Evolutionary conservation across 257 asterid species (phyloP).

Genomic region (Oldenlandia corymbosa): DNA sequence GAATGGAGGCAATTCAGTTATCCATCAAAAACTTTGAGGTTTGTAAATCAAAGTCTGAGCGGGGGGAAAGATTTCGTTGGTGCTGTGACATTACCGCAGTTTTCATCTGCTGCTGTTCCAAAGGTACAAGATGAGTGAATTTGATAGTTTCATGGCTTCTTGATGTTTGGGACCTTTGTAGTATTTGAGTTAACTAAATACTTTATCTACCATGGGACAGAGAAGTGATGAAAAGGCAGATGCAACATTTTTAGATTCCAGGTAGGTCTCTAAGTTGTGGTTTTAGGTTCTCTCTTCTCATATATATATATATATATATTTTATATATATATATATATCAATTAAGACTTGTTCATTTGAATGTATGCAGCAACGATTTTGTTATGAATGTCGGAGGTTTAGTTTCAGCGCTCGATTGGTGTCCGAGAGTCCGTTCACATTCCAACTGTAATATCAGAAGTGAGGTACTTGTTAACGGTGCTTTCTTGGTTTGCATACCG

Average conservation of each 20-base stretch:
- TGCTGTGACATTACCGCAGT: constrained; percentile 55
- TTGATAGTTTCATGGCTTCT: background rate
- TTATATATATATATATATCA: no score
- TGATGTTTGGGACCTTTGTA: background rate
- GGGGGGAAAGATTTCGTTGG: constrained; percentile 51
- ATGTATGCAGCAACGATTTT: constrained; percentile 66
- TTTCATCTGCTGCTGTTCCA: constrained; percentile 83
- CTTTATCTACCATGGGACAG: constrained; percentile 21
- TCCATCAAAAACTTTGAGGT: constrained; percentile 48
- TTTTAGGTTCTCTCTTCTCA: no score
- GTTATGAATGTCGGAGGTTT: constrained; percentile 83
- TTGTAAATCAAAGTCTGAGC: constrained; percentile 48
- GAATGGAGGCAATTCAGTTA: constrained; percentile 74
- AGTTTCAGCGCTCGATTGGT: constrained; percentile 95
- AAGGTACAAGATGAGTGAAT: constrained; percentile 38
- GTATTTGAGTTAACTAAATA: background rate
- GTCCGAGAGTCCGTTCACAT: constrained; percentile 54
- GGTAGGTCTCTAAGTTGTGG: constrained; percentile 30
- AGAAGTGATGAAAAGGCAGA: constrained; percentile 21
- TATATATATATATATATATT: no score
- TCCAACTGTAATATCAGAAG: constrained; percentile 33
- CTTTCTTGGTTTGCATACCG: background rate
- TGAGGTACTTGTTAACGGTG: constrained; percentile 48
- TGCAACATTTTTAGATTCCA: constrained; percentile 18
- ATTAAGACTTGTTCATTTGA: background rate